phyloP scores from a whole-genome alignment of 2,329 filamentous ascomycete genomes.

The Orbilia blumenaviensis region DNA sequence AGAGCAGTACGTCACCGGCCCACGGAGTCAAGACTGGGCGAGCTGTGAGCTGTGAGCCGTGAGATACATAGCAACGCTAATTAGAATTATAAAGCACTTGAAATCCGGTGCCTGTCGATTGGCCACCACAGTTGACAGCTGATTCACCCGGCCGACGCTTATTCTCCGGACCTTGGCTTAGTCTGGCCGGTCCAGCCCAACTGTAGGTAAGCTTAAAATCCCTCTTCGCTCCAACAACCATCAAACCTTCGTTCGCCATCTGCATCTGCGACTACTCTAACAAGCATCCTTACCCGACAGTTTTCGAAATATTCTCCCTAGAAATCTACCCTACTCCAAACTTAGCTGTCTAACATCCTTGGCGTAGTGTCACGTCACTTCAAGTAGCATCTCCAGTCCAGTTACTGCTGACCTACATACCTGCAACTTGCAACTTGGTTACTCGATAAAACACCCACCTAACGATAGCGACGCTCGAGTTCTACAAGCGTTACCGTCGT shows the following conservation, averaged over 20 bases:
- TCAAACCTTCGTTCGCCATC: slow-evolving; percentile 6
- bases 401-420: not conserved
- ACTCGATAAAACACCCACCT: not conserved
- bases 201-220: slow-evolving; percentile 42
- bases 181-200: too few relatives aligned
- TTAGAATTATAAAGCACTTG: too few relatives aligned
- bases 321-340: not conserved
- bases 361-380: too few relatives aligned
- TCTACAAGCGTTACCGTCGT: slow-evolving; percentile 30
- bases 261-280: not conserved
- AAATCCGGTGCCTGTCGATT: not conserved
- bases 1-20: slow-evolving; percentile 4
- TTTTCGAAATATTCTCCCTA: slow-evolving; percentile 1
- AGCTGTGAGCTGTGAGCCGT: too few relatives aligned
- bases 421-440: not conserved
- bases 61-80: too few relatives aligned
- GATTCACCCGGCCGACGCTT: slow-evolving; percentile 23
- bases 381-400: too few relatives aligned
- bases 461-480: slow-evolving; percentile 38
- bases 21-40: too few relatives aligned
- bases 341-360: too few relatives aligned
- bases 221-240: slow-evolving; percentile 12
- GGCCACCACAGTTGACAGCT: too few relatives aligned
- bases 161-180: not conserved
- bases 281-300: too few relatives aligned